Base-by-base conservation (phyloP, 495 filamentous ascomycete genomes). In the Aspergillus asperescens region DNA sequence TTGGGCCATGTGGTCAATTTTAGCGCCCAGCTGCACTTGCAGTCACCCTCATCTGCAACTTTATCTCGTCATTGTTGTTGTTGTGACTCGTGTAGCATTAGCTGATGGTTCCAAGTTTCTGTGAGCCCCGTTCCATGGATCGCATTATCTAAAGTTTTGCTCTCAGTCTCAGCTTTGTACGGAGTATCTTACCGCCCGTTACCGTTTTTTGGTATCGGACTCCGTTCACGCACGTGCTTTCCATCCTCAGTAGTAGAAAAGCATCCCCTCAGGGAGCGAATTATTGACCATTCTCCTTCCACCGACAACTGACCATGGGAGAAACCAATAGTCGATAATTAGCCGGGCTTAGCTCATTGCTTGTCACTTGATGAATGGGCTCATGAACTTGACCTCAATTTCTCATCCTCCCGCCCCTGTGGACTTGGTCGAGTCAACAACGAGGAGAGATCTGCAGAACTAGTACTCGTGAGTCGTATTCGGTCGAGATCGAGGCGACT, bases 41-140 rank as follows among this genome's bases (percentile, higher is more conserved):
- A 42, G 27, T 22, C 2, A 3, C 10, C 16, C 6, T 38, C 32
- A 34, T 52, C n/a, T 61, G 58, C 58, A 57, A 61, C 58, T 51
- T 57, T 55, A 58, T 54, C 38, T 43, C 34, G 15, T 46, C 32
- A 53, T 48, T 39, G 24, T 19, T 44, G 40, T 45, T 52, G 40
- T 52, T n/a, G 18, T 54, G 2, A 5, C 16, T 3, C 6, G 13
- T 15, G 15, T 12, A 10, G n/a, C 32, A 31, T 35, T 4, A 4
- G 32, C 12, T 35, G 32, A 35, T 35, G 10, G 12, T 35, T 42
- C 22, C 39, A 27, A 42, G 39, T 42, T 42, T 23, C 39, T n/a
- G 8, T n/a, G 13, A 35, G 29, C 4, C 32, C 20, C 39, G 39
- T 23, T 24, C 39, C 39, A 42, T 4, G 18, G 39, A 42, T 24